These are phyloP conservation scores for Mucor circinelloides DNA, from an alignment of 371 early-diverging fungal species.

Conservation along the genomic window DNA sequence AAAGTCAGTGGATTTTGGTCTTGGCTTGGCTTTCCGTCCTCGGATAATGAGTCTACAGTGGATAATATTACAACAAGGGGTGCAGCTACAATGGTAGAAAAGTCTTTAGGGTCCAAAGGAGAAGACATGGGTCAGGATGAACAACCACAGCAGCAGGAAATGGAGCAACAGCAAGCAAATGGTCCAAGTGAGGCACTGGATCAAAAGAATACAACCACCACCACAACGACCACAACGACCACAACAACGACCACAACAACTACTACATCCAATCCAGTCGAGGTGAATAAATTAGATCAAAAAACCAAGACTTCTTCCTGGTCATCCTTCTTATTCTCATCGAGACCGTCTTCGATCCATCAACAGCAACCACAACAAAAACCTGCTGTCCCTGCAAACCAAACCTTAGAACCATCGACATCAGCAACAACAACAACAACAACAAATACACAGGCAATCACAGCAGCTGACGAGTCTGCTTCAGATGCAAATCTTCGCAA, in stretches of 20 bases:
- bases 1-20: slow-evolving; percentile 6
- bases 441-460: background rate
- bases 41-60: background rate
- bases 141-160: background rate
- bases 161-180: background rate
- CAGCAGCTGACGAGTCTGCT: background rate
- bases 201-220: background rate
- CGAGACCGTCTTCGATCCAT: background rate
- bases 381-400: background rate
- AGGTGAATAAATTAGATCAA: background rate
- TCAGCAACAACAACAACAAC: background rate
- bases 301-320: background rate
- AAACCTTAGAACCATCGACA: background rate
- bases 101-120: background rate
- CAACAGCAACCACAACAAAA: background rate
- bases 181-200: background rate
- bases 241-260: slow-evolving; percentile 1
- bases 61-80: background rate
- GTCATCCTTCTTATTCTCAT: slow-evolving; percentile 8
- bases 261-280: background rate
- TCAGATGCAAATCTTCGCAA: background rate
- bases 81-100: background rate
- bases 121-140: background rate
- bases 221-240: background rate
- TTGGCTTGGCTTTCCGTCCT: slow-evolving; percentile 14